These are phyloP conservation scores for Syncephalastrum monosporum DNA, from an alignment of 371 early-diverging fungal genomes.

Conservation along the genomic window DNA sequence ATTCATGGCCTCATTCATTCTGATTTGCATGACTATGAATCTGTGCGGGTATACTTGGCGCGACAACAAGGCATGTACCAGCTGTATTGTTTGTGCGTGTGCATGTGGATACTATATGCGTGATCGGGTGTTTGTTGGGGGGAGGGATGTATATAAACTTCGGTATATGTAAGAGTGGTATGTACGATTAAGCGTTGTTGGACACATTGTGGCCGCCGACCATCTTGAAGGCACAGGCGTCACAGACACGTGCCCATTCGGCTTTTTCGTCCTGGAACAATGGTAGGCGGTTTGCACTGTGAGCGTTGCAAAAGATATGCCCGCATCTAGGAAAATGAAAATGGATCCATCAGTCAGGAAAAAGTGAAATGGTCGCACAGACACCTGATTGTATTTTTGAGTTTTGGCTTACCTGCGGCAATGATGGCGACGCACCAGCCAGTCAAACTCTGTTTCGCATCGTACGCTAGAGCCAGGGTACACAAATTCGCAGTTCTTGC, in stretches of 20 bases:
- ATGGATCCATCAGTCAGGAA: background rate
- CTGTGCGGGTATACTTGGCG: too few relatives aligned
- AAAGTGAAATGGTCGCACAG: background rate
- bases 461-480: conserved; percentile 5
- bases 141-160: too few relatives aligned
- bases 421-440: conserved; percentile 21
- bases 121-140: too few relatives aligned
- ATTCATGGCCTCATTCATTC: too few relatives aligned
- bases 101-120: too few relatives aligned
- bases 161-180: too few relatives aligned
- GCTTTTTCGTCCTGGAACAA: conserved; percentile 13
- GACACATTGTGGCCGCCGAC: background rate
- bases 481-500: conserved; percentile 13
- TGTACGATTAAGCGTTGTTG: too few relatives aligned
- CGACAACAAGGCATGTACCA: too few relatives aligned
- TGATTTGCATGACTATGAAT: too few relatives aligned
- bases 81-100: too few relatives aligned
- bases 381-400: background rate
- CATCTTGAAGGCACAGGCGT: conserved; percentile 10
- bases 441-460: conserved; percentile 18
- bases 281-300: conserved; percentile 19
- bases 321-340: conserved; percentile 14
- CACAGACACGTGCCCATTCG: conserved; percentile 25
- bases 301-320: conserved; percentile 19
- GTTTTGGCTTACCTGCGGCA: conserved; percentile 20